Base-by-base conservation (phyloP, 176 grass and related monocot genomes). In the Juncus effusus region DNA sequence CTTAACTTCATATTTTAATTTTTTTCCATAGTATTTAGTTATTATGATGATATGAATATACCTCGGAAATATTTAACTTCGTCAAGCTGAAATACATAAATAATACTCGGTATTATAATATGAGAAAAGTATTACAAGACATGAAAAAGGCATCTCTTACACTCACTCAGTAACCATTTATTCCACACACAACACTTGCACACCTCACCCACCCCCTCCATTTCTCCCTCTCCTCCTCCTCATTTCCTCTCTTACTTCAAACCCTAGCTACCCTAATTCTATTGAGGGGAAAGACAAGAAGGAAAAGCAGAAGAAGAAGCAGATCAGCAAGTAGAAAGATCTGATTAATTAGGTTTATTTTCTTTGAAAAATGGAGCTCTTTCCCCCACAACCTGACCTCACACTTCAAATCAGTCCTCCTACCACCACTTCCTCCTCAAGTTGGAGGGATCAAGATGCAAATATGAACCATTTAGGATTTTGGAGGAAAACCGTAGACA, bases 341-440 rank as follows among this genome's bases (percentile, higher is more conserved):
- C 52, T 40, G 16, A 13, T 70, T 14, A 58, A 10, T 10, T 11
- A 65, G 63, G 19, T 8, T 49, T 16, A 4, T 57, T 2, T 13
- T 11, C 44, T 47, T 47, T 47, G 6, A 47, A 47, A 47, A 42
- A 70, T 71, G 69, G 67, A 38, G 61, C 38, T 74, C 36, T 76
- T 74, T 16, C 49, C 72, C 16, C 45, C 64, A 13, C 52, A 65
- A 3, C 72, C 72, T 8, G 79, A 81, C 57, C 57, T 81, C 47
- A 75, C 79, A 4, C 62, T 81, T 5, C 64, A 81, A 41, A 81
- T 81, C 44, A 75, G 79, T 8, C 79, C 64, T 2, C 79, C 79
- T 3, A 69, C 28, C 54, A 69, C 19, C 57, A 13, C 16, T 7
- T 6, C 72, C 1, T 7, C 72, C 15, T 38, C 72, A 16, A 47